Conservation (phyloP, 352 stramenopile species). For the Pythium aristosporum region DNA sequence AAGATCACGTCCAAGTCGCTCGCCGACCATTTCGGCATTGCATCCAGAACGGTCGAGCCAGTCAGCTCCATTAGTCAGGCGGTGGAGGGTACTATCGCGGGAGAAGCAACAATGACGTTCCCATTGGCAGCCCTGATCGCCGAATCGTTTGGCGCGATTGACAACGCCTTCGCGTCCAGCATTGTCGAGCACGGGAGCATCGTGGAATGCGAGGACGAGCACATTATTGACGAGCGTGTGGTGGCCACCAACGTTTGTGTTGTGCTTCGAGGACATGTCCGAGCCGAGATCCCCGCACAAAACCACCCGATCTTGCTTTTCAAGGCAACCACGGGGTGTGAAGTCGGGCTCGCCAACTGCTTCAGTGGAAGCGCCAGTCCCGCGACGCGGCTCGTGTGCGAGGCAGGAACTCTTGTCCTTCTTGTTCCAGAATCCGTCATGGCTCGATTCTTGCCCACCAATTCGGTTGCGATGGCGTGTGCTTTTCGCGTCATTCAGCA, state of each 20-base stretch:
- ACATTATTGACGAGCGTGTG: constrained; percentile 12
- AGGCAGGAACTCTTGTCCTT: constrained; percentile 44
- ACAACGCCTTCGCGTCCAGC: constrained; percentile 6
- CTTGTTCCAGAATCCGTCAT: constrained; percentile 62
- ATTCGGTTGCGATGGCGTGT: constrained; percentile 49
- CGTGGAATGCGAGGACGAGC: constrained; percentile 17
- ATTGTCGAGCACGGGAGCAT: constrained; percentile 11
- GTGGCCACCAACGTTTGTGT: constrained; percentile 41
- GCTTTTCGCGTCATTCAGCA: constrained; percentile 67
- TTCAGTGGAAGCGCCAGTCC: constrained; percentile 55
- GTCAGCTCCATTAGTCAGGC: constrained; percentile 27
- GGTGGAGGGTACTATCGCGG: background rate
- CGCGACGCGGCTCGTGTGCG: constrained; percentile 45
- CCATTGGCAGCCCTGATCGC: constrained; percentile 3
- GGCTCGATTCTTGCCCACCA: constrained; percentile 51
- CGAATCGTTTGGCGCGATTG: constrained; percentile 9
- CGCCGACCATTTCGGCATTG: constrained; percentile 79
- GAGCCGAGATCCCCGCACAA: constrained; percentile 43
- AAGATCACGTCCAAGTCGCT: constrained; percentile 79
- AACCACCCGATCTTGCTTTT: constrained; percentile 53
- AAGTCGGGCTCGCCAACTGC: constrained; percentile 64
- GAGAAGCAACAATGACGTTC: background rate
- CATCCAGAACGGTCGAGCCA: constrained; percentile 38
- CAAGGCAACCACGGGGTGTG: constrained; percentile 52
- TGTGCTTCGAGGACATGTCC: constrained; percentile 55